Base-by-base conservation (phyloP, 2,329 filamentous ascomycete species). In the Cercospora beticola region DNA sequence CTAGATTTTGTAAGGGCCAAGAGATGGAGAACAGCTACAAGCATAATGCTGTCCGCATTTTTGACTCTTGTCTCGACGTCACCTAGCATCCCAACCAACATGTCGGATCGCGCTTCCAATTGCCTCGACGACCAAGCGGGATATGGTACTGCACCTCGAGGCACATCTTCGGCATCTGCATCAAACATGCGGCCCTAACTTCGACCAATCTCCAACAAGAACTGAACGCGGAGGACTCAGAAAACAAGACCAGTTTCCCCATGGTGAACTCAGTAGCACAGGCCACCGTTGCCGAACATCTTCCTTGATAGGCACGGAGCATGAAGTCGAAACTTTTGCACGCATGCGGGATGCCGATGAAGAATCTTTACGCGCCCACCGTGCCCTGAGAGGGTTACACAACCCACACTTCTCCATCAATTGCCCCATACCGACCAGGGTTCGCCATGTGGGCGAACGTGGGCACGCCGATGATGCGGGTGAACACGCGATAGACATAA, bases 101-200 rank as follows among this genome's bases (percentile, higher is more conserved):
- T 28, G 49, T 16, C 49, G 49, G 12, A 26, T n/a, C 2, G 58
- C 60, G 60, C 60, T 49, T 62, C 40, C 40, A 62, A 46, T 12
- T 62, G 59, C 59, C 59, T 62, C 36, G n/a, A 21, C 23, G 23
- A 46, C 36, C 59, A 62, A 62, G 59, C 36, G n/a, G 59, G 36
- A 30, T n/a, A 28, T 6, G 10, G 12, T 28, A 28, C 49, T 26
- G 21, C 49, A 21, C 21, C 33, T 23, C 8, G 12, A 61, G 58
- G 58, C 58, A 2, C 58, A 61, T 26, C 33, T 46, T 61, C 58
- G 58, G 58, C 58, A 61, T 43, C n/a, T 33, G 31, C 58, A 26
- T 8, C 16, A 14, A 23, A 46, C 16, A n/a, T 23, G 36, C 36
- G 60, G 21, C 14, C 16, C 10, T 21, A 49, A 49, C 26, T 16